Base-by-base conservation (phyloP, 139 green algal genomes). In the Eudorina sp. region DNA sequence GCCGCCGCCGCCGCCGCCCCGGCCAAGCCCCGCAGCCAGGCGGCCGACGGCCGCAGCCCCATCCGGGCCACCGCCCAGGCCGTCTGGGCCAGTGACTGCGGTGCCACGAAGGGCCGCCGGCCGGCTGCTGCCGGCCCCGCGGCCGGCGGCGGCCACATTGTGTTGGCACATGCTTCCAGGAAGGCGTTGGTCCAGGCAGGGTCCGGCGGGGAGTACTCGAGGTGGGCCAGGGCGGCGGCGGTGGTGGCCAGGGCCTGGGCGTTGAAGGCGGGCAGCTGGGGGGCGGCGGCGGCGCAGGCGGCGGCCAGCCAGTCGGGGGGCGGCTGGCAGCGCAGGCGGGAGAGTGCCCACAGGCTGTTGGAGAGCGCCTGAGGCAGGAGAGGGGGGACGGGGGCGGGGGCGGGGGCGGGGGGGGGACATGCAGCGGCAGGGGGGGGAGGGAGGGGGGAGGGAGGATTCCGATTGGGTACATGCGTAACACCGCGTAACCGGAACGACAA, bases 171-270 rank as follows among this genome's bases (percentile, higher is more conserved):
- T 19, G 41, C 41, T 3, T 19, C 23, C 27, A 88, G 45, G 45
- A 88, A 88, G 45, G 66, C 82, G 3, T 27, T 46, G 3, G 34
- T 14, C 82, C 82, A 88, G 11, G 43, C 14, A 1, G 64, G 34
- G 9, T n/a, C n/a, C n/a, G 46, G 23, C n/a, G 68, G 68, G 31
- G 19, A 6, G 48, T 82, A 29, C 51, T 88, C 83, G 36, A 81
- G 4, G 11, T 36, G 48, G 4, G 83, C 46, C 27, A 88, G 68
- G 1, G 83, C 83, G 8, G 36, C 34, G 9, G 69, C 83, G 36
- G 68, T 73, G 83, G 64, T 81, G 25, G 83, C 68, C 25, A 88
- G 83, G 34, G 83, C 83, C 69, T 88, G 83, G 23, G 83, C 34
- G 25, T 31, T 46, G 83, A 73, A 88, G 36, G 51, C 25, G 48